Conservation (phyloP, 805 yeast genomes). For the Lachancea quebecensis region DNA sequence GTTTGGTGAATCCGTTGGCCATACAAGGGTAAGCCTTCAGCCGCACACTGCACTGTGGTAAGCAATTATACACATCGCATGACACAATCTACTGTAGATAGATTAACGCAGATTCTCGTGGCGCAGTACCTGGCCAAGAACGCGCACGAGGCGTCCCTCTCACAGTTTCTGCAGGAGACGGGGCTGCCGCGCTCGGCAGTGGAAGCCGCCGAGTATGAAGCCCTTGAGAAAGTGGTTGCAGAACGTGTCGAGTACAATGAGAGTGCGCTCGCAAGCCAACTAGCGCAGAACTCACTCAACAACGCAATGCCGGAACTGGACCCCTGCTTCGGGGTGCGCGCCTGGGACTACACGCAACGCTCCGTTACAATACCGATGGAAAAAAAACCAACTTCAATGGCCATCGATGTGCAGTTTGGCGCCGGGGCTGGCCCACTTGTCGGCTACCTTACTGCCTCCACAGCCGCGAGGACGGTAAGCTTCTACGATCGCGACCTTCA, state of each 20-base stretch:
- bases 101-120: slow-evolving; percentile 35
- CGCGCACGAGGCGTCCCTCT: slow-evolving; percentile 41
- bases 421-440: background rate
- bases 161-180: slow-evolving; percentile 37
- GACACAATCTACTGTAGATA: slow-evolving; percentile 2
- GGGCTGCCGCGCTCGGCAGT: slow-evolving; percentile 10
- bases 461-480: background rate
- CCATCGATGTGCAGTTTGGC: slow-evolving; percentile 2
- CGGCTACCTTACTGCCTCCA: background rate
- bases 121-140: slow-evolving; percentile 55
- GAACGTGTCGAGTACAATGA: slow-evolving; percentile 27
- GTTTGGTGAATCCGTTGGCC: too few species aligned
- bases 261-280: slow-evolving; percentile 7
- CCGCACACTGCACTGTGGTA: too few species aligned
- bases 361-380: background rate
- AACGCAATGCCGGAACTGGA: slow-evolving; percentile 10
- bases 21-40: too few species aligned
- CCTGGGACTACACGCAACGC: slow-evolving; percentile 18
- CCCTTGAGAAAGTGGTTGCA: slow-evolving; percentile 17
- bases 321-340: slow-evolving; percentile 6
- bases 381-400: background rate
- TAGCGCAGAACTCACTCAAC: slow-evolving; percentile 15
- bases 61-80: background rate
- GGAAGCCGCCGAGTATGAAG: slow-evolving; percentile 11
- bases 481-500: slow-evolving; percentile 1